Conservation (phyloP, 2,329 filamentous ascomycete species). For the Penicillium expansum region DNA sequence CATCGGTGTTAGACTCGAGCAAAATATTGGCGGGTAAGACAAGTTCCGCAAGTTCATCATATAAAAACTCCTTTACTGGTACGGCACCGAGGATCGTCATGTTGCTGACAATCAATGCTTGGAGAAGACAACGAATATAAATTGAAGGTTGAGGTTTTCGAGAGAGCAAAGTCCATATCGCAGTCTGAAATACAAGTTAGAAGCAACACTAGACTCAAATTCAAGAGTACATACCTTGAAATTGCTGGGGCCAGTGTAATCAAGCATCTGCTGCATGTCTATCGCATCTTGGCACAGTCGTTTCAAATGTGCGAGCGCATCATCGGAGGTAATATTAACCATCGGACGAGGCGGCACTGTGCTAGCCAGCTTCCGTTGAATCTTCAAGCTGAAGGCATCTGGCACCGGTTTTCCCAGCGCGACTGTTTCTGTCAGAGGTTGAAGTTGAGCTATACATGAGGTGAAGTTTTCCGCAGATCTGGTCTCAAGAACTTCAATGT, state of each 20-base stretch:
- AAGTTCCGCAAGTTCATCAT: slow-evolving; percentile 75
- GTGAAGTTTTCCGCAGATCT: slow-evolving; percentile 30
- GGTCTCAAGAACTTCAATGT: slow-evolving; percentile 33
- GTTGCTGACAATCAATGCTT: slow-evolving; percentile 71
- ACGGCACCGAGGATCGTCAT: slow-evolving; percentile 66
- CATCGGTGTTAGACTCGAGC: slow-evolving; percentile 71
- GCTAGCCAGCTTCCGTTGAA: slow-evolving; percentile 87
- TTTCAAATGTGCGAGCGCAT: slow-evolving; percentile 67
- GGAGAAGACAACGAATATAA: slow-evolving; percentile 76
- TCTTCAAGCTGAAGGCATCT: slow-evolving; percentile 82
- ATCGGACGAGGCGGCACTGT: slow-evolving; percentile 92
- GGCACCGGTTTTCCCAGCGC: slow-evolving; percentile 63
- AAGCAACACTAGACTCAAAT: slow-evolving; percentile 5
- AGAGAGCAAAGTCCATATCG: slow-evolving; percentile 70
- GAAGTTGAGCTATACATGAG: slow-evolving; percentile 46
- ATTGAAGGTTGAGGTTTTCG: slow-evolving; percentile 79
- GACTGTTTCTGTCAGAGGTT: slow-evolving; percentile 59
- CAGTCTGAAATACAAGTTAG: slow-evolving; percentile 53
- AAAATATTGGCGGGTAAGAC: slow-evolving; percentile 70
- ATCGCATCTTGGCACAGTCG: slow-evolving; percentile 70
- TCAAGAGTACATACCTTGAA: slow-evolving; percentile 56
- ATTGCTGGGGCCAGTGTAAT: slow-evolving; percentile 66
- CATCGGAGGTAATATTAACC: slow-evolving; percentile 69
- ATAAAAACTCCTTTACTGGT: slow-evolving; percentile 71
- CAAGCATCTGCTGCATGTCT: slow-evolving; percentile 65